phyloP scores from a whole-genome alignment of 176 grass and related monocot genomes.

The Musa troglodytarum region DNA sequence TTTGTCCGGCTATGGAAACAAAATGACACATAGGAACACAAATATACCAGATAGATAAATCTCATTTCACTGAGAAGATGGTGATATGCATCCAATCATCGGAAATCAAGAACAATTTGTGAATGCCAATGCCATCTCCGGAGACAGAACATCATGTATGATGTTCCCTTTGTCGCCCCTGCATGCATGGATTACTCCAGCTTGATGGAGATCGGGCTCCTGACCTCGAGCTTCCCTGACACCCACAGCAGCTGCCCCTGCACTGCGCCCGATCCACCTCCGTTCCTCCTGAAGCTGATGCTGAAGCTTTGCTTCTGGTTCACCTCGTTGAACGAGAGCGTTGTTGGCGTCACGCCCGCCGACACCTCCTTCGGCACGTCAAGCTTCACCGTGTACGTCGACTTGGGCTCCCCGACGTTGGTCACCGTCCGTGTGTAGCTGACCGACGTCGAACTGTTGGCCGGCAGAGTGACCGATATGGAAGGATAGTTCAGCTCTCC shows the following conservation, averaged over 20 bases:
- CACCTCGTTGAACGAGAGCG: slow-evolving; percentile 35
- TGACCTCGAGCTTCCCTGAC: slow-evolving; percentile 48
- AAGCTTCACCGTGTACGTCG: slow-evolving; percentile 9
- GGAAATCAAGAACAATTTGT: too few relatives aligned
- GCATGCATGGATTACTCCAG: not conserved
- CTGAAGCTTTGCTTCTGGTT: slow-evolving; percentile 71
- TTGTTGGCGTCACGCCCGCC: slow-evolving; percentile 43
- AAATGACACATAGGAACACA: too few relatives aligned
- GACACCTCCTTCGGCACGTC: slow-evolving; percentile 52
- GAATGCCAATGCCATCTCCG: too few relatives aligned
- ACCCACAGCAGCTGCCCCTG: slow-evolving; percentile 77
- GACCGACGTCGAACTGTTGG: not conserved
- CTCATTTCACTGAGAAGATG: too few relatives aligned
- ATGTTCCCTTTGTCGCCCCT: too few relatives aligned
- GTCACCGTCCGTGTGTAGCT: not conserved
- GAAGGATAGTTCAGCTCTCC: slow-evolving; percentile 12
- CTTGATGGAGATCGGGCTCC: slow-evolving; percentile 37
- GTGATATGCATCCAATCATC: too few relatives aligned
- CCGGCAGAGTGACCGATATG: not conserved
- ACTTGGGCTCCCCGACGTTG: slow-evolving; percentile 1
- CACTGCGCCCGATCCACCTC: slow-evolving; percentile 23
- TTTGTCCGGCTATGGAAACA: too few relatives aligned
- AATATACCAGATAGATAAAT: too few relatives aligned
- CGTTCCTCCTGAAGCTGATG: slow-evolving; percentile 42
- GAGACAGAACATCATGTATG: too few relatives aligned